These are phyloP conservation scores for Spatholobus suberectus DNA, from an alignment of 306 rosid genomes.

Conservation along the genomic window DNA sequence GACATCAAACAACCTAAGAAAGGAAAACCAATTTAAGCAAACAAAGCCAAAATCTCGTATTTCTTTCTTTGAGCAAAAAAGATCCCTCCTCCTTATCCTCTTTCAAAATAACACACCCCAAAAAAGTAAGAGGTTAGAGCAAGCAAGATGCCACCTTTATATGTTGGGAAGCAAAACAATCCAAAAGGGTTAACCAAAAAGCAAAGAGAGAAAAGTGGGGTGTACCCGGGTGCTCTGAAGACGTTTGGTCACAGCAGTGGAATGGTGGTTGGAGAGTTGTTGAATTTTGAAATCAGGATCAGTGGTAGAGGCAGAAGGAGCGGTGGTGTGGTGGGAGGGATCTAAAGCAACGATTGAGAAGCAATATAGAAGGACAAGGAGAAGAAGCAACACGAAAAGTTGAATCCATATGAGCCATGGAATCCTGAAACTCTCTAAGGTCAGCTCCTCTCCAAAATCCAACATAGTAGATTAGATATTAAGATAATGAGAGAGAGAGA, in stretches of 20 bases:
- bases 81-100: neutral
- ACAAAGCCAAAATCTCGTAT: neutral
- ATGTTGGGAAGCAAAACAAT: neutral
- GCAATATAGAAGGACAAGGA: constrained; percentile 58
- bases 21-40: neutral
- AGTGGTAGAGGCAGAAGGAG: constrained; percentile 52
- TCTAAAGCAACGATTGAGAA: constrained; percentile 55
- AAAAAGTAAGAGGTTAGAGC: neutral
- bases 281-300: constrained; percentile 1
- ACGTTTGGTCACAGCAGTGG: constrained; percentile 38
- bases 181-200: neutral
- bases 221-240: constrained; percentile 64
- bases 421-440: constrained; percentile 50
- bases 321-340: constrained; percentile 27
- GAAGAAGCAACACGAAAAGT: constrained; percentile 62
- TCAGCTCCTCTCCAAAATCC: constrained; percentile 71
- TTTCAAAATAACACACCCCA: neutral
- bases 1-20: neutral
- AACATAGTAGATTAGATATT: constrained; percentile 50
- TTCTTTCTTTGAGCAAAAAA: neutral
- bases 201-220: neutral
- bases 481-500: neutral
- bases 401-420: constrained; percentile 90
- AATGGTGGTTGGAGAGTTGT: constrained; percentile 37
- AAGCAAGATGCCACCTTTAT: neutral